Evolutionary conservation across 2,329 filamentous ascomycete genomes (phyloP).

Genomic region (Microdochium nivale): DNA sequence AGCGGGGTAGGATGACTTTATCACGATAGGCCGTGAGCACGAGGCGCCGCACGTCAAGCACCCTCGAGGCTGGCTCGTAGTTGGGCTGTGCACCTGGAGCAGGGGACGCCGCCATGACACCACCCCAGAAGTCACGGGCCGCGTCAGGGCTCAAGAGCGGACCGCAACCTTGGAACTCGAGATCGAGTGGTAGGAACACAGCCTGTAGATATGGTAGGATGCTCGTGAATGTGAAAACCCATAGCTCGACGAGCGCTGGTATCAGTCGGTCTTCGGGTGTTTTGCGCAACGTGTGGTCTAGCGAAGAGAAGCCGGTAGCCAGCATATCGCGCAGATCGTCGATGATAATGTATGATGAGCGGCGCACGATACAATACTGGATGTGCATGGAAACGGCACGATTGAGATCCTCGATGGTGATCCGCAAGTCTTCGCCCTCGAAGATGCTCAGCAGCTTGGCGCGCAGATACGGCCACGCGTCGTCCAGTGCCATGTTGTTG

Average conservation of each 20-base stretch:
- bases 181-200: slow-evolving; percentile 84
- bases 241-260: slow-evolving; percentile 82
- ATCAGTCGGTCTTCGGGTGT: slow-evolving; percentile 84
- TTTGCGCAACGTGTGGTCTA: slow-evolving; percentile 74
- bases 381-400: slow-evolving; percentile 71
- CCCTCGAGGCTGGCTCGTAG: slow-evolving; percentile 34
- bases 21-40: slow-evolving; percentile 86
- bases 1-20: slow-evolving; percentile 76
- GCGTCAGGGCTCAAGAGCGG: slow-evolving; percentile 69
- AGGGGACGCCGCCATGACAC: slow-evolving; percentile 40
- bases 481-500: slow-evolving; percentile 63
- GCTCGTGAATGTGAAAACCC: slow-evolving; percentile 85
- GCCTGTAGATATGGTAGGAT: slow-evolving; percentile 92
- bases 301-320: slow-evolving; percentile 71
- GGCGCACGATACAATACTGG: slow-evolving; percentile 66
- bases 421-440: slow-evolving; percentile 68
- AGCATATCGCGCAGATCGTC: slow-evolving; percentile 72
- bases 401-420: slow-evolving; percentile 82
- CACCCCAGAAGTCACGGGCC: slow-evolving; percentile 85
- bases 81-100: slow-evolving; percentile 10
- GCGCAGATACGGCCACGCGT: slow-evolving; percentile 76
- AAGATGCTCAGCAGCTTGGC: slow-evolving; percentile 71
- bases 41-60: slow-evolving; percentile 80
- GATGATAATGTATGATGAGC: slow-evolving; percentile 60
- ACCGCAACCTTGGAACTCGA: slow-evolving; percentile 84